A percentile compares a stretch with the other conserved stretches of the same genome.
phyloP scores from a whole-genome alignment of 305 asterid genomes.

The Fraxinus baroniana region DNA sequence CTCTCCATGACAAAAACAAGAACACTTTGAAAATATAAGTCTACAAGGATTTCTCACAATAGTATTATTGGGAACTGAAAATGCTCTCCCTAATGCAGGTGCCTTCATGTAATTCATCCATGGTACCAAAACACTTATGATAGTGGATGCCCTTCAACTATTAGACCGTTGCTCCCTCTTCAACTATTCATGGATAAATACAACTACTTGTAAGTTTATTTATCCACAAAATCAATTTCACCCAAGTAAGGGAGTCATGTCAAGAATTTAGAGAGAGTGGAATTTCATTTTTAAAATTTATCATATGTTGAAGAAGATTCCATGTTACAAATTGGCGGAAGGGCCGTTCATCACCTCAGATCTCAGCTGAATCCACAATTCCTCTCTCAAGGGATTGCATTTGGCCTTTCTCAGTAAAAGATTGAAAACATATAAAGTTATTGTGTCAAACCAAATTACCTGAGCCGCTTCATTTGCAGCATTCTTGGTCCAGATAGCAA shows the following conservation, averaged over 20 bases:
- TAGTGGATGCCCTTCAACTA: not conserved
- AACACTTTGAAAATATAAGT: not conserved
- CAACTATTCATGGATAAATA: not conserved
- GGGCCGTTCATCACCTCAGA: not conserved
- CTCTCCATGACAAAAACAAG: not conserved
- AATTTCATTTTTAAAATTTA: no score
- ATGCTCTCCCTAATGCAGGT: no score
- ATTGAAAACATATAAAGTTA: not conserved
- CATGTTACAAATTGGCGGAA: not conserved
- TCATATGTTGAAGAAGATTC: not conserved
- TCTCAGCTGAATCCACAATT: not conserved
- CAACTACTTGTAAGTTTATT: not conserved
- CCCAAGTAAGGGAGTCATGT: not conserved
- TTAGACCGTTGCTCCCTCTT: not conserved
- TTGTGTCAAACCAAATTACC: slow-evolving; percentile 42
- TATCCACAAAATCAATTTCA: not conserved
- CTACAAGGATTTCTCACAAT: not conserved
- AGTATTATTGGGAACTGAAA: no score
- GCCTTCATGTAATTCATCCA: no score
- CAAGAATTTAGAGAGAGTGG: not conserved
- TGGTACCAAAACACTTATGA: not conserved
- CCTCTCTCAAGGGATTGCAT: not conserved
- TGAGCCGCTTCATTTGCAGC: slow-evolving; percentile 92
- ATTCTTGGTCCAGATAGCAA: slow-evolving; percentile 92
- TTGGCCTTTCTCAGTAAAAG: not conserved